Conservation (phyloP, 306 rosid species). For the Canavalia ensiformis region DNA sequence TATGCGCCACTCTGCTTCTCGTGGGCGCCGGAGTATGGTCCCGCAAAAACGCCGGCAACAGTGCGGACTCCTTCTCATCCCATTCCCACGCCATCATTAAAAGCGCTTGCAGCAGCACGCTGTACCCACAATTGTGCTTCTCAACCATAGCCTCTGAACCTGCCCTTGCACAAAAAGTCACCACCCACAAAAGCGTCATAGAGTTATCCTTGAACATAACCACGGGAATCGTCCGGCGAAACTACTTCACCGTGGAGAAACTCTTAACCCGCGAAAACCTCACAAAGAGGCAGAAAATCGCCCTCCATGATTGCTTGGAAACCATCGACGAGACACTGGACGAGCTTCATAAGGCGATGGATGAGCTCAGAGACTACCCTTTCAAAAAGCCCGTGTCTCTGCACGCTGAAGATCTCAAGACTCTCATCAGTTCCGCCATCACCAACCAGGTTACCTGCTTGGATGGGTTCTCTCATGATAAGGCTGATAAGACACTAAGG, state of each 20-base stretch:
- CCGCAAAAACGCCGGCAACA: no score
- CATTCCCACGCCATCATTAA: constrained; percentile 65
- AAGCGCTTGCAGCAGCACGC: constrained; percentile 67
- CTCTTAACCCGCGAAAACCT: constrained; percentile 42
- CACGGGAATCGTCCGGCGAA: constrained; percentile 55
- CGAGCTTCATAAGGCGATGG: constrained; percentile 50
- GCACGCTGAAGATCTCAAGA: constrained; percentile 81
- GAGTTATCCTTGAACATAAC: constrained; percentile 60
- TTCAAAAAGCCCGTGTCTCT: constrained; percentile 53
- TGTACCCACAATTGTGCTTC: constrained; percentile 80
- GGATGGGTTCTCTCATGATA: constrained; percentile 84
- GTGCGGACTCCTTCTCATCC: not conserved
- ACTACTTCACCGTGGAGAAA: constrained; percentile 57
- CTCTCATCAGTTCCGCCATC: constrained; percentile 75
- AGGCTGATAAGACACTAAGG: constrained; percentile 56
- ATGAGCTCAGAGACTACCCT: constrained; percentile 61
- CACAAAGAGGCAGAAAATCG: constrained; percentile 61
- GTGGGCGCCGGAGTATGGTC: no score
- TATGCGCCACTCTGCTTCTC: no score
- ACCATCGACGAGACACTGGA: constrained; percentile 72
- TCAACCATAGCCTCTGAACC: constrained; percentile 61
- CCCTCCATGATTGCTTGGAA: constrained; percentile 78
- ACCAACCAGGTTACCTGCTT: constrained; percentile 90
- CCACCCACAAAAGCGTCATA: constrained; percentile 60
- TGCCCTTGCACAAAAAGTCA: constrained; percentile 43